Evolutionary conservation across 768 basidiomycete genomes (phyloP), one percentile per base, ranked within the genome.

Genomic region (Trametes gibbosa): DNA sequence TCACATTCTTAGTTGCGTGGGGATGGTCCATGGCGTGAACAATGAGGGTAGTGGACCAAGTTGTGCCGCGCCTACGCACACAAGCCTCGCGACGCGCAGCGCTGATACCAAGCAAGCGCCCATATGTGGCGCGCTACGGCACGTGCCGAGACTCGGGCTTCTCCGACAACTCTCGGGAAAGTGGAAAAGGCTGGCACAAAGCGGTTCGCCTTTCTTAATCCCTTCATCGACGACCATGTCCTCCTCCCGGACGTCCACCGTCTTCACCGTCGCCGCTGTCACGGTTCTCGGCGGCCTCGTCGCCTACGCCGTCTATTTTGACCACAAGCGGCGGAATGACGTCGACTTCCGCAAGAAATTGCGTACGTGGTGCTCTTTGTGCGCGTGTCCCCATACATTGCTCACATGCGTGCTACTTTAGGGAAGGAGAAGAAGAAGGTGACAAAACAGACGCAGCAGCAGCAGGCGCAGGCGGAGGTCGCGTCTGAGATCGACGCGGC

Each of bases 341-440:
- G 74, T 78, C 42, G 79, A 81, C 16, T 99, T 99, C 82, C 85
- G 97, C 71, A 93, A 85, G 76, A 86, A 84, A 70, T 82, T 98
- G 58, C 85, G 95, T 90, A 74, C 65, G 92, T 82, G 58, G 45
- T 49, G 62, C 53, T 62, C 61, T 60, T 52, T 50, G 51, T 59
- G 45, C 37, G 27, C 59, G 51, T 27, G 53, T 39, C 42, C 16
- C 9, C 4, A 32, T 10, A 4, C 29, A 32, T 12, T 29, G 24
- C 27, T 32, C 45, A 23, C 23, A 25, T 35, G 16, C 23, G 19
- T 27, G n/a, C 16, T n/a, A 39, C 41, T 16, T 24, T 72, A 98
- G 95, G 86, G 70, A 95, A 90, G 75, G 90, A 99, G 71, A 90
- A 95, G 75, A 95, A 96, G 77, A 89, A 89, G 73, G 80, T 91